A percentile compares a stretch with the other conserved stretches of the same genome.
Evolutionary conservation across 305 asterid genomes (phyloP).

Genomic region (Fraxinus sp.): DNA sequence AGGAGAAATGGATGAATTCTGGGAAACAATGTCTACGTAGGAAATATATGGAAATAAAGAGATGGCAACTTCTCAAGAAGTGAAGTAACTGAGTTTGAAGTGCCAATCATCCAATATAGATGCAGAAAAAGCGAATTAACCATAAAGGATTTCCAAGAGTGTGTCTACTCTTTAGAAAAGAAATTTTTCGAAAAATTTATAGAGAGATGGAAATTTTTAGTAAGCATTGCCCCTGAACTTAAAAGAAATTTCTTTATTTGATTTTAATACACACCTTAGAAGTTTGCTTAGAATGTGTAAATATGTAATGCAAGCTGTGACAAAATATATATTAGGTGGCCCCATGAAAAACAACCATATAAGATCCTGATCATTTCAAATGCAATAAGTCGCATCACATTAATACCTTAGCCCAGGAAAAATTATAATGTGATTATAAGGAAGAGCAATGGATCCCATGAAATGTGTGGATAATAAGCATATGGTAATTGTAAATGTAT

Average conservation of each 20-base stretch:
- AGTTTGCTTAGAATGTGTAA: not conserved
- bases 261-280: not conserved
- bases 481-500: conserved; percentile 25
- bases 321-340: not conserved
- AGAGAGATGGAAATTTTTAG: not conserved
- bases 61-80: not conserved
- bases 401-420: conserved; percentile 61
- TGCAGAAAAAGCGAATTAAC: not conserved
- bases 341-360: conserved; percentile 1
- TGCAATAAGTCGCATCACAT: not conserved
- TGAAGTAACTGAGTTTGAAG: conserved; percentile 7
- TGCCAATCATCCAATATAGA: not conserved
- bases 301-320: not conserved
- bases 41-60: not conserved
- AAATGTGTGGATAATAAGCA: conserved; percentile 19
- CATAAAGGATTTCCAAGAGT: not conserved
- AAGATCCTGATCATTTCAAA: not conserved
- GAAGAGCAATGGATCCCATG: too few species aligned
- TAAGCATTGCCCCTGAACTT: not conserved
- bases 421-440: too few species aligned
- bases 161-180: not conserved
- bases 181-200: not conserved
- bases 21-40: not conserved
- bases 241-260: not conserved
- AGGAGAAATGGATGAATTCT: conserved; percentile 6